A percentile compares a stretch with the other conserved stretches of the same genome.
Conservation (phyloP, 495 filamentous ascomycete genomes). For the Aspergillus incahuasiensis region DNA sequence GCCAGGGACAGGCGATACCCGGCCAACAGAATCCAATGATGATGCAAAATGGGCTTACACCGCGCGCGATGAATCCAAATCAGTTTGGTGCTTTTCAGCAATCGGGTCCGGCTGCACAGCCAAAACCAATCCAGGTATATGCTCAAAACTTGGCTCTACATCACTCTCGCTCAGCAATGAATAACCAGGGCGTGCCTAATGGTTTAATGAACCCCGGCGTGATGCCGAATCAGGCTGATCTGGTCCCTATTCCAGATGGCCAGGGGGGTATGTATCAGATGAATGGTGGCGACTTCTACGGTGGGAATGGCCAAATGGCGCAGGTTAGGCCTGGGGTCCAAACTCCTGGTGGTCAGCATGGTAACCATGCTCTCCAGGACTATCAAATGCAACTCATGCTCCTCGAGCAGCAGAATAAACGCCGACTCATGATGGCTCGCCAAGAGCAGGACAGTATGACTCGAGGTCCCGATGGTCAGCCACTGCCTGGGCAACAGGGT, state of each 20-base stretch:
- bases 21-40: slow-evolving; percentile 66
- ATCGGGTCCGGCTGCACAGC: slow-evolving; percentile 55
- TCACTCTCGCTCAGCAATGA: slow-evolving; percentile 56
- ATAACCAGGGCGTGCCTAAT: slow-evolving; percentile 69
- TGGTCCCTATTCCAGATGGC: slow-evolving; percentile 71
- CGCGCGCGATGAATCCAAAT: slow-evolving; percentile 64
- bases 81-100: slow-evolving; percentile 72
- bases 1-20: slow-evolving; percentile 65
- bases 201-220: slow-evolving; percentile 54
- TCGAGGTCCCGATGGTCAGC: slow-evolving; percentile 51
- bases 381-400: slow-evolving; percentile 99
- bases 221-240: slow-evolving; percentile 68
- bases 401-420: slow-evolving; percentile 98
- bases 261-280: slow-evolving; percentile 50
- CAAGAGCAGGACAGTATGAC: slow-evolving; percentile 86
- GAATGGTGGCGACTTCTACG: slow-evolving; percentile 61
- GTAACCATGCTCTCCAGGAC: slow-evolving; percentile 93
- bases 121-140: slow-evolving; percentile 82
- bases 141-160: slow-evolving; percentile 76
- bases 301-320: slow-evolving; percentile 54
- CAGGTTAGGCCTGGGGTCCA: slow-evolving; percentile 48
- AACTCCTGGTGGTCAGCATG: slow-evolving; percentile 53
- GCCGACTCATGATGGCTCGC: slow-evolving; percentile 90
- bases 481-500: slow-evolving; percentile 46
- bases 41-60: slow-evolving; percentile 71